Evolutionary conservation across 2,329 filamentous ascomycete genomes (phyloP).

Genomic region (Penicillium sp.): DNA sequence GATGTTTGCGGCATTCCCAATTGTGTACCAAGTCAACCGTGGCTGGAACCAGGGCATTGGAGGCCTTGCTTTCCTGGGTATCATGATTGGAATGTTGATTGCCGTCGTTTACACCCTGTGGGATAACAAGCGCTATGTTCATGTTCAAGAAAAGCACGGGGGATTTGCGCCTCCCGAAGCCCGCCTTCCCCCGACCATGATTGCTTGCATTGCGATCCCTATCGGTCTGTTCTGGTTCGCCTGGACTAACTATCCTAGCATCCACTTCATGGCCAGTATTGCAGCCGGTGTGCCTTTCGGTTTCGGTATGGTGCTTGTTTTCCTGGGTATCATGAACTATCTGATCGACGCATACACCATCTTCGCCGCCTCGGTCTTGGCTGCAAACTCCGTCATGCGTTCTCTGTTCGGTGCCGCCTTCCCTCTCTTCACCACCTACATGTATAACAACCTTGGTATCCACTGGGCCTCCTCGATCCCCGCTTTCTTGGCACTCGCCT

Average conservation of each 20-base stretch:
- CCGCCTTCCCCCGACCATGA: slow-evolving; percentile 33
- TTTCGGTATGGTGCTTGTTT: slow-evolving; percentile 33
- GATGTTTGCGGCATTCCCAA: slow-evolving; percentile 38
- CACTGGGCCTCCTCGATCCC: slow-evolving; percentile 34
- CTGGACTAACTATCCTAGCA: slow-evolving; percentile 36
- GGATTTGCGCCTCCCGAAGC: slow-evolving; percentile 35
- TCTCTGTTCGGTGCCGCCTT: slow-evolving; percentile 33
- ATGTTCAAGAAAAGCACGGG: slow-evolving; percentile 19
- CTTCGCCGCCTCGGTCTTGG: slow-evolving; percentile 32
- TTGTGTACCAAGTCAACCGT: slow-evolving; percentile 34
- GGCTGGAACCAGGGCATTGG: slow-evolving; percentile 37
- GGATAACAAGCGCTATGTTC: slow-evolving; percentile 34
- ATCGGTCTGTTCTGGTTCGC: slow-evolving; percentile 40
- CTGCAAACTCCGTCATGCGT: slow-evolving; percentile 32
- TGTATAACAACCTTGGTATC: slow-evolving; percentile 32
- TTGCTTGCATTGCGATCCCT: slow-evolving; percentile 33
- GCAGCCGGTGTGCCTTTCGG: slow-evolving; percentile 32
- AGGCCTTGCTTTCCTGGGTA: slow-evolving; percentile 35
- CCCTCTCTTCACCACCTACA: slow-evolving; percentile 35
- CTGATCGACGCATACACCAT: slow-evolving; percentile 35
- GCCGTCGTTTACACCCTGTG: slow-evolving; percentile 30
- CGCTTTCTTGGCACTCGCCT: slow-evolving; percentile 32
- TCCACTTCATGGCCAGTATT: slow-evolving; percentile 33
- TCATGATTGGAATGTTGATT: slow-evolving; percentile 37
- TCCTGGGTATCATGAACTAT: slow-evolving; percentile 34